Conservation (phyloP, 2,329 filamentous ascomycete species). For the Colletotrichum sp. region DNA sequence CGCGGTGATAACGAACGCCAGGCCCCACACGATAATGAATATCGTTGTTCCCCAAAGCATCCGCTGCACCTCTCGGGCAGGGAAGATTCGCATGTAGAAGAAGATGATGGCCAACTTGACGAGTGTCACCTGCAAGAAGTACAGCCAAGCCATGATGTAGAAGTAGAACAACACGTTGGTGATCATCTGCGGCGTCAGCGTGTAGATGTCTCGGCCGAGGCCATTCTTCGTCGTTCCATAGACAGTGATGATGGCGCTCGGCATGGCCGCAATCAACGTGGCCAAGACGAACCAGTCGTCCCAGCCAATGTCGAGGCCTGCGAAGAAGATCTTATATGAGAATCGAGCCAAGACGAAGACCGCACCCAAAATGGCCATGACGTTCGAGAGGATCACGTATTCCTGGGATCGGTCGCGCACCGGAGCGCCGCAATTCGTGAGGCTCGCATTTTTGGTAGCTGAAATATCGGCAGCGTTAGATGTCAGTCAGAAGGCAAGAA, state of each 20-base stretch:
- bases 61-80: constrained; percentile 33
- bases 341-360: constrained; percentile 43
- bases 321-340: constrained; percentile 33
- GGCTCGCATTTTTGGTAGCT: constrained; percentile 28
- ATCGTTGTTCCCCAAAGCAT: constrained; percentile 41
- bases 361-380: constrained; percentile 36
- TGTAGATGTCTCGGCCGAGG: constrained; percentile 52
- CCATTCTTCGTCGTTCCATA: constrained; percentile 36
- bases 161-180: constrained; percentile 43
- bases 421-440: constrained; percentile 27
- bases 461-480: neutral
- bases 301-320: constrained; percentile 33
- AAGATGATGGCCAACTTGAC: constrained; percentile 53
- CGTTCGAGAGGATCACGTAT: constrained; percentile 32
- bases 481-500: neutral
- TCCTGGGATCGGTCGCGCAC: constrained; percentile 33
- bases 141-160: constrained; percentile 42
- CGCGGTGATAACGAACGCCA: constrained; percentile 41
- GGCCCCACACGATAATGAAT: constrained; percentile 37
- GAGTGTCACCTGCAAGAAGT: constrained; percentile 46
- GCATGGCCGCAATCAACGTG: constrained; percentile 29
- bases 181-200: constrained; percentile 40
- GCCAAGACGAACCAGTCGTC: constrained; percentile 40
- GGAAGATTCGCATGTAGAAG: constrained; percentile 58
- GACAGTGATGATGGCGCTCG: constrained; percentile 32